Base-by-base conservation (phyloP, 345 rosid species). In the Arabis alpina region DNA sequence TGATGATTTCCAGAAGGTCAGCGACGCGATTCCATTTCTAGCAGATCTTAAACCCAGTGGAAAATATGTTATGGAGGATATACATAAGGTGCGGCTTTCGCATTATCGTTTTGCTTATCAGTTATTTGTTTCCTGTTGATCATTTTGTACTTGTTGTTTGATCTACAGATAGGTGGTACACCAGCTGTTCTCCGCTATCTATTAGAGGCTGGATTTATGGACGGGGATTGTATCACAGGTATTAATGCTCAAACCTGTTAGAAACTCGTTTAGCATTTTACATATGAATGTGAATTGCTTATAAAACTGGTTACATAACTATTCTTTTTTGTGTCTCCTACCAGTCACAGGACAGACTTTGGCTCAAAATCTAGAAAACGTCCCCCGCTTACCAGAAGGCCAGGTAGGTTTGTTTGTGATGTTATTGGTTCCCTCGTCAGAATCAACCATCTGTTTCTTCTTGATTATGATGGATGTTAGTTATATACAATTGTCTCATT, bases 41-140 rank as follows among this genome's bases (percentile, higher is more conserved):
- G 97, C 96, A 6, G 98, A 94, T 83, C 88, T 94, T 53, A 91
- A 89, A 82, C 99, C 99, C 37, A 94, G 99, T 74, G 99, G 99
- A 8, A 94, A 88, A 76, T 91, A 89, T 77, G 99, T 94, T 61
- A 94, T 94, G 98, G 99, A 91, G 68, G 98, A 94, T 77, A 58
- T 94, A 57, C 98, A 94, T 71, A 91, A 91, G 98, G 99, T 91
- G 44, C 56, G 30, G 53, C 62, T 76, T 76, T 61, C 27, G 6
- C 28, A 23, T 41, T 55, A 23, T 52, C 37, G 3, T 28, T 73
- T 43, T 11, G 44, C 23, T 47, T 12, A 49, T 23, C 11, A 47
- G 52, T 30, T 54, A 53, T 37, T 32, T 45, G 54, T 39, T 12
- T 54, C 55, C 9, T 5, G 3, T 40, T 41, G 41, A 63, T 63